phyloP scores from a whole-genome alignment of 2,329 filamentous ascomycete genomes.

The Diplodia seriata region DNA sequence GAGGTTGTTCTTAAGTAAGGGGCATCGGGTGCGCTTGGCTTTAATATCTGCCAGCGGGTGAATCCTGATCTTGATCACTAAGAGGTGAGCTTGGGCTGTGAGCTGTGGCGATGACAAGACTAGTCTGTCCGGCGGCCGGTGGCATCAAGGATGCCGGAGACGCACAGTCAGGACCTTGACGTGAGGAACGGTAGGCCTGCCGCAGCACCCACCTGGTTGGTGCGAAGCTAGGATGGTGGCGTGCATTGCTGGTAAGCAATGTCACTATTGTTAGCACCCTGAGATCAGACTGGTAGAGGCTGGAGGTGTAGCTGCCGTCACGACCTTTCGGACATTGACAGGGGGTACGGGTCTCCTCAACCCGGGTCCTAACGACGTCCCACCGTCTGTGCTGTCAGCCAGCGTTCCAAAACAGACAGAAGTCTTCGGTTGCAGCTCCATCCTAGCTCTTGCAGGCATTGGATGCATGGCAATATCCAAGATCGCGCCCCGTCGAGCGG shows the following conservation, averaged over 20 bases:
- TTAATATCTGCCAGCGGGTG: conserved; percentile 48
- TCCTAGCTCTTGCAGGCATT: conserved; percentile 32
- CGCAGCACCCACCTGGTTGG: conserved; percentile 31
- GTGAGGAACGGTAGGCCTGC: conserved; percentile 41
- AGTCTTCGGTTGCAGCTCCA: conserved; percentile 31
- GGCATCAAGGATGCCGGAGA: conserved; percentile 44
- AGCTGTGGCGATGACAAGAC: conserved; percentile 38
- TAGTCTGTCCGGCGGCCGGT: conserved; percentile 44
- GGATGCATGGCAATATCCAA: conserved; percentile 16
- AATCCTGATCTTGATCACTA: conserved; percentile 27
- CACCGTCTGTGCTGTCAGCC: conserved; percentile 33
- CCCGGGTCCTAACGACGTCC: conserved; percentile 32
- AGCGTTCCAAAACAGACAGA: conserved; percentile 32
- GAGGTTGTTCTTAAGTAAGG: conserved; percentile 32
- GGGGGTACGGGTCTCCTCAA: conserved; percentile 33
- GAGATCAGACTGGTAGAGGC: conserved; percentile 33
- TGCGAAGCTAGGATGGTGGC: conserved; percentile 32
- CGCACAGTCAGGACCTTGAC: conserved; percentile 51
- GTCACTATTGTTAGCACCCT: conserved; percentile 33
- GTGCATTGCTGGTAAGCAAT: conserved; percentile 33
- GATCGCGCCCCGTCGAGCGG: conserved; percentile 23
- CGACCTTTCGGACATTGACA: conserved; percentile 33
- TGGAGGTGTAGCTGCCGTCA: conserved; percentile 33
- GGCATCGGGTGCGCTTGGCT: conserved; percentile 39
- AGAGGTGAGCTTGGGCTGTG: conserved; percentile 27